Evolutionary conservation across 2,329 filamentous ascomycete genomes (phyloP), one percentile per base, ranked within the genome.

Genomic region (Xylariaceae sp.): DNA sequence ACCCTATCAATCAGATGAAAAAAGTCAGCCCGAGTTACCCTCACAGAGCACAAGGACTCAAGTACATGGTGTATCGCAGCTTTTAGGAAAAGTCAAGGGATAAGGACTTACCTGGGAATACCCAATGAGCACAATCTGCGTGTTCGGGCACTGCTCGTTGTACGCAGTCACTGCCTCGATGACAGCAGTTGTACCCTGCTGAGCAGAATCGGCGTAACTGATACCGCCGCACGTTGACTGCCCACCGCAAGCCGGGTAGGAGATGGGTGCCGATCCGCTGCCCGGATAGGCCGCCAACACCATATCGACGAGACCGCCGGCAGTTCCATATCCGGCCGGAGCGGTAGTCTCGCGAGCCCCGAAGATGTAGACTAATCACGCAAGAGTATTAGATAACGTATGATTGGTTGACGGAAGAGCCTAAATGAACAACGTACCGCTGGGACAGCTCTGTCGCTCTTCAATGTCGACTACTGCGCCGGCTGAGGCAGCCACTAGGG

Each of bases 51-150:
- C 12, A 3, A 11, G 3, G 5, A 4, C 14, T 11, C 6, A 19
- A 22, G n/a, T 12, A 37, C 16, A 37, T 19, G 20, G 34, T 4
- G 19, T 4, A 22, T 22, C 20, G 19, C n/a, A n/a, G n/a, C n/a
- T n/a, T n/a, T n/a, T n/a, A n/a, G n/a, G n/a, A n/a, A n/a, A n/a
- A n/a, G n/a, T n/a, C n/a, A n/a, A n/a, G n/a, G n/a, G n/a, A n/a
- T n/a, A n/a, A n/a, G 14, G 16, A 5, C 51, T 5, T 44, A 53
- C 50, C 67, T 82, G 79, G 6, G 77, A 82, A 61, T 84, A 84
- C 27, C 80, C 81, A 29, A 83, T 75, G 23, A 83, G 64, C 5
- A 83, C 77, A 25, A 84, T 67, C 57, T 80, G 65, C 5, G 78
- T 76, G 55, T 62, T 64, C 8, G 81, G 80, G 56, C 80, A 84